Evolutionary conservation across 768 basidiomycete species (phyloP).

Genomic region (Psilocybe sp.): DNA sequence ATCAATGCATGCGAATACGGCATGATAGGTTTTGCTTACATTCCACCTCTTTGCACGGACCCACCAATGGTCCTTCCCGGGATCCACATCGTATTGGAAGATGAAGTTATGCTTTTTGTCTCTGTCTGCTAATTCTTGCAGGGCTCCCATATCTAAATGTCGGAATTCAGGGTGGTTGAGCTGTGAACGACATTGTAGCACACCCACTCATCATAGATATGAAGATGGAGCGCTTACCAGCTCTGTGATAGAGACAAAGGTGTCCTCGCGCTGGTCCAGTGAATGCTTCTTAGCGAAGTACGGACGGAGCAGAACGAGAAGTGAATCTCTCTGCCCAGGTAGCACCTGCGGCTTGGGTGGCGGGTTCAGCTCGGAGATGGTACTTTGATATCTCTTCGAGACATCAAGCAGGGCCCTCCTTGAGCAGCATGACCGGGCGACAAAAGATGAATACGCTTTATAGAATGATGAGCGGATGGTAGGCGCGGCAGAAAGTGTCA

Average conservation of each 20-base stretch:
- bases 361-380: too few species aligned
- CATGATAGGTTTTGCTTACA: slow-evolving; percentile 4
- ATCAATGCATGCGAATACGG: background rate
- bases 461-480: too few species aligned
- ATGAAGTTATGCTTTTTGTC: slow-evolving; percentile 14
- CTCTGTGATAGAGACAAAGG: slow-evolving; percentile 4
- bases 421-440: too few species aligned
- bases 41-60: slow-evolving; percentile 16
- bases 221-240: slow-evolving; percentile 2
- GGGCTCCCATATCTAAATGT: slow-evolving; percentile 8
- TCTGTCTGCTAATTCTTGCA: slow-evolving; percentile 13
- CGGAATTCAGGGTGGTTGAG: slow-evolving; percentile 19
- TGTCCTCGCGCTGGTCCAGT: too few species aligned
- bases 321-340: too few species aligned
- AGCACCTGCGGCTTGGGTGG: too few species aligned
- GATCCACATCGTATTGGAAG: slow-evolving; percentile 12
- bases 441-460: too few species aligned
- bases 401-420: too few species aligned
- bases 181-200: slow-evolving; percentile 1
- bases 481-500: too few species aligned
- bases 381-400: too few species aligned
- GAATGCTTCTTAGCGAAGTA: too few species aligned
- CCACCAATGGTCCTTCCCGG: slow-evolving; percentile 16
- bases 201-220: background rate
- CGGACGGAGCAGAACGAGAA: too few species aligned